Base-by-base conservation (phyloP, 495 filamentous ascomycete genomes). In the Articulospora tetracladia region DNA sequence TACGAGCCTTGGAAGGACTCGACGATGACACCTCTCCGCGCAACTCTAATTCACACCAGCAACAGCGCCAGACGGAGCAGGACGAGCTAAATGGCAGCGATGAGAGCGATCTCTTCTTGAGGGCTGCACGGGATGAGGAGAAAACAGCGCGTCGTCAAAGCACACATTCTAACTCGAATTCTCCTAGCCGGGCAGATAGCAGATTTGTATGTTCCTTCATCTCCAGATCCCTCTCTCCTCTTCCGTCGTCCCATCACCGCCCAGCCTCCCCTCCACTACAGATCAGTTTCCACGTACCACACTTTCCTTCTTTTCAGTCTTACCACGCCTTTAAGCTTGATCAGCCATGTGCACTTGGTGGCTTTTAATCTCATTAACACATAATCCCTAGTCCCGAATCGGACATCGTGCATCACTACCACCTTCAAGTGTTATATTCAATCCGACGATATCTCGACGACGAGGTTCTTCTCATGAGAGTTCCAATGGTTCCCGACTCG, bases 31-130 rank as follows among this genome's bases (percentile, higher is more conserved):
- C 2, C 34, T 46, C 48, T 20, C 49, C 24, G 22, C 52, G 53
- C 27, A 55, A 55, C 27, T 67, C 27, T 58, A 57, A 30, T 67
- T 68, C 27, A 73, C 77, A 53, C 10, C 39, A 20, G 13, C 32
- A 58, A 39, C 39, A 44, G 39, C 24, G 53, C 10, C 46, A 39
- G 0, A 25, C 17, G 8, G 66, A 65, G 17, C 60, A 61, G 27
- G 66, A 68, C 6, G 66, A 66, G 23, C 58, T 58, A 11, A 72
- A 73, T 22, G 39, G 8, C 11, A 65, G 63, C 50, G 67, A 69
- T 54, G 72, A 75, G 52, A 69, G 72, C n/a, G 81, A 84, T 68
- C 64, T 83, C 25, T 84, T 84, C 58, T 74, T 84, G 48, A 75
- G 69, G 30, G 79, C 82, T 50, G 81, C 81, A 20, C 67, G 73